A percentile compares a stretch with the other conserved stretches of the same genome.
Conservation (phyloP, 1,139 yeast genomes). For the Candida albicans region DNA sequence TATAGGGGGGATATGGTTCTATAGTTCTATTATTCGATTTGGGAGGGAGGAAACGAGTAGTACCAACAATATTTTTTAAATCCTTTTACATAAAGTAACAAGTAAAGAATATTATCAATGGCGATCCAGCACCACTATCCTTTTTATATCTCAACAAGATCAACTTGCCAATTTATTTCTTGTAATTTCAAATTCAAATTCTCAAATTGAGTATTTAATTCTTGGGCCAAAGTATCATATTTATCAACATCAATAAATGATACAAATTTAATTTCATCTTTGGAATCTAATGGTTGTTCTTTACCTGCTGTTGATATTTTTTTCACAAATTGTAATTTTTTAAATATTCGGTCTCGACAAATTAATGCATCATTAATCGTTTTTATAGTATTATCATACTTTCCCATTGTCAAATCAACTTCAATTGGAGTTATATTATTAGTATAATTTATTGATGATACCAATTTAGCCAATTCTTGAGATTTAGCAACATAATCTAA, state of each 20-base stretch:
- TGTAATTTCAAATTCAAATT: constrained; percentile 3
- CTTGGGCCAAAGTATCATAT: not conserved
- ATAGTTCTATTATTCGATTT: not conserved
- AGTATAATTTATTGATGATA: constrained; percentile 1
- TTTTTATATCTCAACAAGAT: constrained; percentile 1
- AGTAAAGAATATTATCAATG: not conserved
- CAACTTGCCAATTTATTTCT: constrained; percentile 5
- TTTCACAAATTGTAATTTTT: not conserved
- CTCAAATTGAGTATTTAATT: not conserved
- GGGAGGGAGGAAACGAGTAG: not conserved
- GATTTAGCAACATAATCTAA: not conserved
- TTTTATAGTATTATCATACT: not conserved
- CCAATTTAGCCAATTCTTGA: not conserved
- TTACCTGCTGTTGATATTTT: not conserved
- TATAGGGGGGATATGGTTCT: not conserved
- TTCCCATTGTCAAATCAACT: not conserved
- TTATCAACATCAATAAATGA: not conserved
- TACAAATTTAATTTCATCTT: constrained; percentile 1
- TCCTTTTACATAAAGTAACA: no score
- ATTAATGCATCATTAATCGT: not conserved
- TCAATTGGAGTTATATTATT: not conserved
- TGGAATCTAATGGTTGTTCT: not conserved
- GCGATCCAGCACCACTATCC: not conserved
- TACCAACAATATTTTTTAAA: constrained; percentile 1
- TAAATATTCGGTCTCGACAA: not conserved